These are phyloP conservation scores for Kwoniella mangroviensis DNA, from an alignment of 768 basidiomycete species.

Conservation along the genomic window DNA sequence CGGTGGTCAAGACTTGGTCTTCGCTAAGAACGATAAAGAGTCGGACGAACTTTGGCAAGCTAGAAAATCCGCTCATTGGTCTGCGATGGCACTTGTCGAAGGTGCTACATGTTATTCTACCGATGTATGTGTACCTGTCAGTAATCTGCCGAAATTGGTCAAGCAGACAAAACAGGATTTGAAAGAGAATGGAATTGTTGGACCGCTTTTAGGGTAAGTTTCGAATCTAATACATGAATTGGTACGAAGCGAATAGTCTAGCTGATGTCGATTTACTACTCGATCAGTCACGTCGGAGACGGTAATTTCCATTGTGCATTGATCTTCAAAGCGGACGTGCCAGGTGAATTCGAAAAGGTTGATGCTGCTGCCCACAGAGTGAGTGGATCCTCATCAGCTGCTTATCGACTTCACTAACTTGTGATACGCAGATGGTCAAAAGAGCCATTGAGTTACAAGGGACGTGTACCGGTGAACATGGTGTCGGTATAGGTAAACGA, in stretches of 20 bases:
- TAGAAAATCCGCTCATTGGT: slow-evolving; percentile 78
- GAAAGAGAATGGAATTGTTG: slow-evolving; percentile 64
- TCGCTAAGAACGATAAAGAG: slow-evolving; percentile 73
- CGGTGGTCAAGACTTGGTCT: slow-evolving; percentile 69
- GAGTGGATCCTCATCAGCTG: slow-evolving; percentile 1
- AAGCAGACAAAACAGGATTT: slow-evolving; percentile 81
- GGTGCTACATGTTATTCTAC: slow-evolving; percentile 76
- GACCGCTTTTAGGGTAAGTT: slow-evolving; percentile 52
- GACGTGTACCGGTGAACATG: slow-evolving; percentile 68
- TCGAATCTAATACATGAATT: neutral
- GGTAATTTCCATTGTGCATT: slow-evolving; percentile 59
- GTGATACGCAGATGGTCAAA: slow-evolving; percentile 48
- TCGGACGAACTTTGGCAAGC: slow-evolving; percentile 78
- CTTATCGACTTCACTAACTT: neutral
- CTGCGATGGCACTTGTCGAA: slow-evolving; percentile 68
- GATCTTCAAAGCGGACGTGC: slow-evolving; percentile 42
- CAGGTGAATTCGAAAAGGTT: slow-evolving; percentile 46
- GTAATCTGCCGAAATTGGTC: slow-evolving; percentile 56
- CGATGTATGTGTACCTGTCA: slow-evolving; percentile 71
- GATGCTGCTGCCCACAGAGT: slow-evolving; percentile 47
- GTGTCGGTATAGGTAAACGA: slow-evolving; percentile 82
- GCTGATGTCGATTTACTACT: slow-evolving; percentile 5
- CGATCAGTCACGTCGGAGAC: slow-evolving; percentile 51
- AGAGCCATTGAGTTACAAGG: slow-evolving; percentile 58
- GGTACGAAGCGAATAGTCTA: neutral